A percentile compares a stretch with the other conserved stretches of the same genome.
These are phyloP conservation scores for Biscogniauxia mediterranea DNA, from an alignment of 2,329 filamentous ascomycete species.

Conservation along the genomic window DNA sequence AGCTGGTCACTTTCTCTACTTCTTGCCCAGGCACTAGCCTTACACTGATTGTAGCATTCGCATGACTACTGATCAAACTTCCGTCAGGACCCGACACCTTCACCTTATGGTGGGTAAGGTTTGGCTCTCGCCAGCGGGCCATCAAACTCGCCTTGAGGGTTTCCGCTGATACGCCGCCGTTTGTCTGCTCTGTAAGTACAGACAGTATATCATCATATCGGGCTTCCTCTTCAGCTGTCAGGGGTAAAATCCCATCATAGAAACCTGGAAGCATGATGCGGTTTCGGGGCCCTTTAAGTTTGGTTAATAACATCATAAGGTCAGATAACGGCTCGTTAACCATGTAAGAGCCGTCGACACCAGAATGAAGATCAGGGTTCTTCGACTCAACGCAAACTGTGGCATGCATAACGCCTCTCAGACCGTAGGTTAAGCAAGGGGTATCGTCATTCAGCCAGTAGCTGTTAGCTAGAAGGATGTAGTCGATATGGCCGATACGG, in stretches of 20 bases:
- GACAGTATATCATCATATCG: constrained; percentile 83
- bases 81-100: constrained; percentile 90
- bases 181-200: constrained; percentile 70
- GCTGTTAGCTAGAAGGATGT: constrained; percentile 92
- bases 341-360: constrained; percentile 91
- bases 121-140: constrained; percentile 93
- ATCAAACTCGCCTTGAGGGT: constrained; percentile 82
- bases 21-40: constrained; percentile 93
- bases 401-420: constrained; percentile 90
- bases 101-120: constrained; percentile 89
- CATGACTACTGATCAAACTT: constrained; percentile 86
- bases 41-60: constrained; percentile 83
- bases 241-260: constrained; percentile 77
- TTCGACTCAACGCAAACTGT: constrained; percentile 84
- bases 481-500: constrained; percentile 86
- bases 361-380: constrained; percentile 87
- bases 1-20: constrained; percentile 69
- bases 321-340: constrained; percentile 92
- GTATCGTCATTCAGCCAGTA: constrained; percentile 98
- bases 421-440: constrained; percentile 90
- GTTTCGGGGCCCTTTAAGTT: constrained; percentile 77
- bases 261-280: constrained; percentile 83
- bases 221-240: constrained; percentile 72
- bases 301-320: constrained; percentile 77
- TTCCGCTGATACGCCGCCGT: constrained; percentile 56